Conservation (phyloP, 106 monocot genomes). For the Platanthera zijinensis region DNA sequence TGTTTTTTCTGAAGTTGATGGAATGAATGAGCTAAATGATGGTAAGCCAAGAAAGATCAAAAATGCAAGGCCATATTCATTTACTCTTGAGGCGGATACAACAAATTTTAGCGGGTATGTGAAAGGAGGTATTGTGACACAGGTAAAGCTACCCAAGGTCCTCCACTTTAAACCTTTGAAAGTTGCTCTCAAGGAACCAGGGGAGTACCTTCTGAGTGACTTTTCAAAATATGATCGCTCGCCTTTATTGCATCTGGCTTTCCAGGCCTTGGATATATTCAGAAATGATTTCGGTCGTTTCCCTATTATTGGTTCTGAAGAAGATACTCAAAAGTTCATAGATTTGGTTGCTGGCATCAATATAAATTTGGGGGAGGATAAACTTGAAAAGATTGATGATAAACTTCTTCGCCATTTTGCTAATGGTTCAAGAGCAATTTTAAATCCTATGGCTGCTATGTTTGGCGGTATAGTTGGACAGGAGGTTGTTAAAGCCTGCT, state of each 20-base stretch:
- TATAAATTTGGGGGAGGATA: slow-evolving; percentile 4
- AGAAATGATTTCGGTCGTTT: slow-evolving; percentile 9
- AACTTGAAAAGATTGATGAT: slow-evolving; percentile 7
- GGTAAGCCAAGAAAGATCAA: slow-evolving; percentile 9
- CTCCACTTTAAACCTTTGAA: slow-evolving; percentile 8
- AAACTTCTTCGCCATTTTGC: slow-evolving; percentile 9
- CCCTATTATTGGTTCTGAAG: slow-evolving; percentile 9
- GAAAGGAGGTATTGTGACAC: slow-evolving; percentile 13
- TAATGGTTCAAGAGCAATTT: slow-evolving; percentile 10
- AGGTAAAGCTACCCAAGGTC: slow-evolving; percentile 9
- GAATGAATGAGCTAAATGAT: slow-evolving; percentile 14
- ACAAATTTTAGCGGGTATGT: slow-evolving; percentile 9
- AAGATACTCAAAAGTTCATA: slow-evolving; percentile 6
- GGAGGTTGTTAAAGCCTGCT: slow-evolving; percentile 14
- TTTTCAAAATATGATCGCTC: slow-evolving; percentile 14
- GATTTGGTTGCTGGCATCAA: not conserved
- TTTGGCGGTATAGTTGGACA: slow-evolving; percentile 11
- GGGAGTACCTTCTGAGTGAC: slow-evolving; percentile 8
- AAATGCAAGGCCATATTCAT: slow-evolving; percentile 8
- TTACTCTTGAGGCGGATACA: slow-evolving; percentile 11
- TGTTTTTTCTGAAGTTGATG: slow-evolving; percentile 9
- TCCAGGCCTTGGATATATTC: slow-evolving; percentile 14
- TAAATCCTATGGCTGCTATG: slow-evolving; percentile 15
- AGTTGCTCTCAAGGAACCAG: slow-evolving; percentile 8
- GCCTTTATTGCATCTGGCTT: slow-evolving; percentile 12